Evolutionary conservation across 2,329 filamentous ascomycete species (phyloP).

Genomic region (Sarocladium oryzae): DNA sequence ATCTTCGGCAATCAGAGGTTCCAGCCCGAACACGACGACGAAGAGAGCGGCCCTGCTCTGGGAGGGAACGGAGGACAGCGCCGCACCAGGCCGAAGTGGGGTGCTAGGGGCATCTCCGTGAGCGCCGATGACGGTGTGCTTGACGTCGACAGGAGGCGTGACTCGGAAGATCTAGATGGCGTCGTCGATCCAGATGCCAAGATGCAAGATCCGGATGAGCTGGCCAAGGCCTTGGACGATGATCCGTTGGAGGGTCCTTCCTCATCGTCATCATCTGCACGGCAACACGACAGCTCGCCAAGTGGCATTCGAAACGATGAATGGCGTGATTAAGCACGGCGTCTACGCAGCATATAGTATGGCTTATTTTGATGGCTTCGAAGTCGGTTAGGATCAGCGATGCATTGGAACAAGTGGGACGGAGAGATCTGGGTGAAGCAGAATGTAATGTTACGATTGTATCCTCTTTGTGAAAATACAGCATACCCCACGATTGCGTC

Average conservation of each 20-base stretch:
- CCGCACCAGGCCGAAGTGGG: slow-evolving; percentile 49
- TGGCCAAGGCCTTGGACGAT: slow-evolving; percentile 52
- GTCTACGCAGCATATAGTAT: too few relatives aligned
- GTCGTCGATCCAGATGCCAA: slow-evolving; percentile 54
- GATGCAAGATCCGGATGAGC: slow-evolving; percentile 61
- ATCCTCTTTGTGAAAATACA: neutral
- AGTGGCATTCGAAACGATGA: slow-evolving; percentile 39
- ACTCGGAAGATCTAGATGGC: slow-evolving; percentile 34
- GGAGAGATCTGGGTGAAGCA: neutral
- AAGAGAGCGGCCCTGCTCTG: slow-evolving; percentile 50
- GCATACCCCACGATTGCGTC: too few relatives aligned
- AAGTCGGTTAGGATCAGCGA: neutral
- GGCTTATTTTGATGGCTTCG: neutral
- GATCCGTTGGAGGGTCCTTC: slow-evolving; percentile 24
- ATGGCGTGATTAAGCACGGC: slow-evolving; percentile 32
- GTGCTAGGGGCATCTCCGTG: slow-evolving; percentile 57
- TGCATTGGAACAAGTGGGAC: neutral
- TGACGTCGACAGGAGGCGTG: slow-evolving; percentile 34
- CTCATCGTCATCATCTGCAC: slow-evolving; percentile 1
- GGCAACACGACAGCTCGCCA: slow-evolving; percentile 23
- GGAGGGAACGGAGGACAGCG: slow-evolving; percentile 26
- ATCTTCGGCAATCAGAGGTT: slow-evolving; percentile 57
- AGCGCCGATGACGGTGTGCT: slow-evolving; percentile 57
- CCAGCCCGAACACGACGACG: slow-evolving; percentile 47
- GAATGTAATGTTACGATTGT: slow-evolving; percentile 5